Conservation (phyloP, 1,284 basidiomycete species). For the Amylostereum chailletii region DNA sequence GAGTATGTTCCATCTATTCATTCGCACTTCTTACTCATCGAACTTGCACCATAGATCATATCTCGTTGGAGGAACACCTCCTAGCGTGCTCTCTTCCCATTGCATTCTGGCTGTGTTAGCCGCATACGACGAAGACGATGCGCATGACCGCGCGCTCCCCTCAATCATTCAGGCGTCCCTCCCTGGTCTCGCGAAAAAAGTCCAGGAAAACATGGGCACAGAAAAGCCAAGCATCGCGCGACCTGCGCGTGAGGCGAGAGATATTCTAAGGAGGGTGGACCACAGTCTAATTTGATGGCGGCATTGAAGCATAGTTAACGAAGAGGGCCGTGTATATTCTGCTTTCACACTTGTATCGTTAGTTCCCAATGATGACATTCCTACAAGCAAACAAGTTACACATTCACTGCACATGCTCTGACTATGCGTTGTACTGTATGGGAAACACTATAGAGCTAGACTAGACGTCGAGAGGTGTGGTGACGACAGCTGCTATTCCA, state of each 20-base stretch:
- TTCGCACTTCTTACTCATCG: conserved; percentile 3
- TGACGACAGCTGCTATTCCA: too few relatives aligned
- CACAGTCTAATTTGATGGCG: conserved; percentile 14
- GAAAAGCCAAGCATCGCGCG: conserved; percentile 73
- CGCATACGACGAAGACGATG: conserved; percentile 27
- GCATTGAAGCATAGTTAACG: too few relatives aligned
- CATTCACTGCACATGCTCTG: too few relatives aligned
- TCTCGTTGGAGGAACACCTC: conserved; percentile 54
- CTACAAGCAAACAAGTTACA: too few relatives aligned
- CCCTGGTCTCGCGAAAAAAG: conserved; percentile 64
- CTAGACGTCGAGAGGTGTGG: too few relatives aligned
- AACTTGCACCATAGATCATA: conserved; percentile 32
- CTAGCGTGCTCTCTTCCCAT: conserved; percentile 55
- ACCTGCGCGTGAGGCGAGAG: conserved; percentile 80
- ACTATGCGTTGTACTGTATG: too few relatives aligned
- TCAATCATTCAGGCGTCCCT: conserved; percentile 63
- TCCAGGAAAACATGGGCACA: conserved; percentile 59
- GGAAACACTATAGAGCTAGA: too few relatives aligned
- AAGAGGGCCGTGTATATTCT: too few relatives aligned
- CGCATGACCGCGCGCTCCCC: conserved; percentile 21
- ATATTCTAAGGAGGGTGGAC: conserved; percentile 49
- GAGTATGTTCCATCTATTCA: conserved; percentile 37
- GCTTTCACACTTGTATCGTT: too few relatives aligned
- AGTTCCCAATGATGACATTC: too few relatives aligned
- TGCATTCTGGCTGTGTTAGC: conserved; percentile 58